Evolutionary conservation across 1,284 basidiomycete species (phyloP).

Genomic region (Ganoderma lingzhi): DNA sequence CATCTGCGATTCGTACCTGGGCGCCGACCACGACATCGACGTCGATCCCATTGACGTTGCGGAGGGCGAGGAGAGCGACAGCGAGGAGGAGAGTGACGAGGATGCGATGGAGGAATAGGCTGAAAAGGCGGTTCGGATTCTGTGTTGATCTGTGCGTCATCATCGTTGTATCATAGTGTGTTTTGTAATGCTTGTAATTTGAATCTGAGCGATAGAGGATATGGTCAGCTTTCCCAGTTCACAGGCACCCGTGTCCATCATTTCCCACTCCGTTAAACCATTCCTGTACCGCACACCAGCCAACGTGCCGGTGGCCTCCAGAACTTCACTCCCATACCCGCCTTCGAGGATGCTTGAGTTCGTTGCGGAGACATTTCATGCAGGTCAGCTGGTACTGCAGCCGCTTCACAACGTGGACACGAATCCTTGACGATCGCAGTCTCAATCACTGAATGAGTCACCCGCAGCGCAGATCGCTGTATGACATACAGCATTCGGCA

Average conservation of each 20-base stretch:
- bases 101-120: constrained; percentile 48
- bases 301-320: no score
- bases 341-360: no score
- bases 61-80: constrained; percentile 87
- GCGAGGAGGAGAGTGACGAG: constrained; percentile 69
- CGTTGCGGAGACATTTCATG: no score
- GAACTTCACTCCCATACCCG: no score
- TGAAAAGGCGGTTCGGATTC: background rate
- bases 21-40: constrained; percentile 90
- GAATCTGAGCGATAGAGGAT: background rate
- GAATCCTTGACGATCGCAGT: background rate
- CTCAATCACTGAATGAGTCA: background rate
- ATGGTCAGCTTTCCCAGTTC: background rate
- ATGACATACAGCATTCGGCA: background rate
- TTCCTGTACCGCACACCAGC: background rate
- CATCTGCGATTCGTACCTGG: constrained; percentile 92
- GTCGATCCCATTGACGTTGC: constrained; percentile 84
- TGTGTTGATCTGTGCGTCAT: background rate
- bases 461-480: background rate
- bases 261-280: background rate
- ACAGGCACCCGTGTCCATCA: background rate
- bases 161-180: constrained; percentile 9
- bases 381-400: no score
- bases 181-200: constrained; percentile 12
- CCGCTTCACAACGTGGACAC: background rate